A percentile compares a stretch with the other conserved stretches of the same genome.
These are phyloP conservation scores for Sporothrix humicola DNA, from an alignment of 2,329 filamentous ascomycete species.

Conservation along the genomic window DNA sequence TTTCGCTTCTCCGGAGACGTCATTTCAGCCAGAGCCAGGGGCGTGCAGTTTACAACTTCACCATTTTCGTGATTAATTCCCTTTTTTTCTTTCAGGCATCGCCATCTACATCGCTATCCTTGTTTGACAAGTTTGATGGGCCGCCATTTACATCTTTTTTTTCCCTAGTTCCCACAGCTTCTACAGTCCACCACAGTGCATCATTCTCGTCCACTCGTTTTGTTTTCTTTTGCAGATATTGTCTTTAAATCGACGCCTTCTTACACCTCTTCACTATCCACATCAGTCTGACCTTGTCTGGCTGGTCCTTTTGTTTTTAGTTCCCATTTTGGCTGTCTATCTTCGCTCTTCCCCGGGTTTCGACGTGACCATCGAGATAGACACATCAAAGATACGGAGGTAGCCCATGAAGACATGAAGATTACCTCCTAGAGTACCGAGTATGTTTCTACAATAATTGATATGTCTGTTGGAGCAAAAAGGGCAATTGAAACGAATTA, in stretches of 20 bases:
- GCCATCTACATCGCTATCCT: neutral
- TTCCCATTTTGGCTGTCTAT: neutral
- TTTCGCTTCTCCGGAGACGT: neutral
- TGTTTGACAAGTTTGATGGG: neutral
- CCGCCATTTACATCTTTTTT: too few relatives aligned
- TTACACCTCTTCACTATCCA: neutral
- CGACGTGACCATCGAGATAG: neutral
- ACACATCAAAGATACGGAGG: too few relatives aligned
- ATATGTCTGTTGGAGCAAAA: neutral
- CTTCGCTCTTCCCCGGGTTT: neutral
- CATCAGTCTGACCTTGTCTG: neutral
- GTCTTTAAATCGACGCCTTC: neutral
- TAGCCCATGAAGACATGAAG: too few relatives aligned
- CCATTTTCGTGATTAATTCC: neutral
- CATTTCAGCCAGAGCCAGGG: neutral
- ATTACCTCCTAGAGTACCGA: too few relatives aligned
- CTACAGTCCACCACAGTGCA: neutral
- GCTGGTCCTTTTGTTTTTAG: neutral
- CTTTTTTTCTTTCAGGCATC: neutral
- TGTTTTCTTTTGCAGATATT: neutral
- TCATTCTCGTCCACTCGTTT: constrained; percentile 2
- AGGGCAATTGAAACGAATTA: neutral
- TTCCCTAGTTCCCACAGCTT: neutral
- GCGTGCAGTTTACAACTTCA: too few relatives aligned
- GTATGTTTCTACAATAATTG: neutral